Evolutionary conservation across 1,284 basidiomycete species (phyloP).

Genomic region (Fomes fomentarius): DNA sequence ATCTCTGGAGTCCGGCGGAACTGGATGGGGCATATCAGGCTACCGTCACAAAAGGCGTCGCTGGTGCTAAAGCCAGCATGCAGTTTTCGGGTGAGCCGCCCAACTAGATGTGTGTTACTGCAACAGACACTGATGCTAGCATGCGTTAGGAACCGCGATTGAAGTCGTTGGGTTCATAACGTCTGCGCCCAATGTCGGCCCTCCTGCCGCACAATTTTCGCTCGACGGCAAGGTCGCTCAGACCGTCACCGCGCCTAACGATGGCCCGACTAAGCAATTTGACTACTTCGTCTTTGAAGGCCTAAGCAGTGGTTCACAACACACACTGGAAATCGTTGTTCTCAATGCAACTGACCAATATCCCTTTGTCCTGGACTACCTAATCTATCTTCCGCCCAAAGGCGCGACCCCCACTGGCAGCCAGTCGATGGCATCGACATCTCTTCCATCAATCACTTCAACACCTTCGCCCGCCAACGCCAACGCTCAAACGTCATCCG

Average conservation of each 20-base stretch:
- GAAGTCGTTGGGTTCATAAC: slow-evolving; percentile 10
- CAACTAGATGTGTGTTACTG: neutral
- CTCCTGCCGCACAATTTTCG: slow-evolving; percentile 11
- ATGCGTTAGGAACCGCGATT: slow-evolving; percentile 2
- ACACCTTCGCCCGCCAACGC: neutral
- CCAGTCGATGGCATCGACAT: slow-evolving; percentile 1
- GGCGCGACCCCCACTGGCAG: slow-evolving; percentile 12
- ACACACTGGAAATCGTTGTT: slow-evolving; percentile 13
- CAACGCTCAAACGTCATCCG: neutral
- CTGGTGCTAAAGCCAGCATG: slow-evolving; percentile 9
- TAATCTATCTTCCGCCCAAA: slow-evolving; percentile 9
- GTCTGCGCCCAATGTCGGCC: neutral
- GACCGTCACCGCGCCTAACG: slow-evolving; percentile 12
- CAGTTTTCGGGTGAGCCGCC: slow-evolving; percentile 18
- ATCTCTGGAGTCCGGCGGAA: neutral
- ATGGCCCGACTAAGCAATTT: slow-evolving; percentile 5
- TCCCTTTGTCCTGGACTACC: slow-evolving; percentile 16
- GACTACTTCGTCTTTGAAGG: slow-evolving; percentile 1
- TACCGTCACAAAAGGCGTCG: neutral
- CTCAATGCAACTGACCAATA: slow-evolving; percentile 6
- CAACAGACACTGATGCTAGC: neutral
- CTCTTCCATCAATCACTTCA: neutral
- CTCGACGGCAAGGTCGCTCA: slow-evolving; percentile 10
- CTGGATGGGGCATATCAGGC: neutral
- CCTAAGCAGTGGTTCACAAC: neutral